Percentiles rank a stretch among this genome's conserved stretches.
Conservation (phyloP, 805 yeast genomes). For the Candida tibetensis region DNA sequence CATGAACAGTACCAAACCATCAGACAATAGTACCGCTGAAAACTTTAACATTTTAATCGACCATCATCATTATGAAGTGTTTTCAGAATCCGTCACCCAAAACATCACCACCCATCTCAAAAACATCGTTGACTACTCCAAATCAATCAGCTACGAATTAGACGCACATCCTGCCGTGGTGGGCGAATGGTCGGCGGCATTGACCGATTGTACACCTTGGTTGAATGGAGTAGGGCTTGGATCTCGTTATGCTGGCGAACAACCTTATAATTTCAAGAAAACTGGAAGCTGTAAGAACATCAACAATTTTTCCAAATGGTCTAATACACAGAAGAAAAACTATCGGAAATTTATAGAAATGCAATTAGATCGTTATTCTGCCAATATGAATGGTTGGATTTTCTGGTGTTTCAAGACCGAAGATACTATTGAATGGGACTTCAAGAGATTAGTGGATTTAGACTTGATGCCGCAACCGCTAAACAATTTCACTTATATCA, state of each 20-base stretch:
- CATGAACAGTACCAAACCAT: constrained; percentile 23
- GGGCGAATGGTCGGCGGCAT: constrained; percentile 36
- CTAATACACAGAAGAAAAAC: constrained; percentile 36
- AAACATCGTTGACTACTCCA: constrained; percentile 29
- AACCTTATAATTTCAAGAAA: constrained; percentile 28
- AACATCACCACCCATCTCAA: constrained; percentile 30
- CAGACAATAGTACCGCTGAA: constrained; percentile 7
- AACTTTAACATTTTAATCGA: constrained; percentile 36
- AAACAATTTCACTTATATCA: constrained; percentile 28
- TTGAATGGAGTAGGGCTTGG: constrained; percentile 67
- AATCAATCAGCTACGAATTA: constrained; percentile 34
- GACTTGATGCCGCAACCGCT: constrained; percentile 65
- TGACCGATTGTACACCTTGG: constrained; percentile 71
- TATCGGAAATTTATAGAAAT: constrained; percentile 58
- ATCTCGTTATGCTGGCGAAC: constrained; percentile 54
- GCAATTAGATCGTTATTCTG: constrained; percentile 53
- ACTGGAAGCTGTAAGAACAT: constrained; percentile 45
- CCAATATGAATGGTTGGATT: constrained; percentile 54
- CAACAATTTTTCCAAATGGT: constrained; percentile 41
- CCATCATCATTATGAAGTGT: constrained; percentile 42
- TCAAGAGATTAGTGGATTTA: constrained; percentile 44
- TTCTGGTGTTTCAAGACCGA: constrained; percentile 76
- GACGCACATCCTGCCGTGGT: constrained; percentile 50
- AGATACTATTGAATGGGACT: constrained; percentile 65
- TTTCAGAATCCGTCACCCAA: constrained; percentile 23